Evolutionary conservation across 2,329 filamentous ascomycete species (phyloP), one percentile per base, ranked within the genome.

Genomic region (Penicillium sp.): DNA sequence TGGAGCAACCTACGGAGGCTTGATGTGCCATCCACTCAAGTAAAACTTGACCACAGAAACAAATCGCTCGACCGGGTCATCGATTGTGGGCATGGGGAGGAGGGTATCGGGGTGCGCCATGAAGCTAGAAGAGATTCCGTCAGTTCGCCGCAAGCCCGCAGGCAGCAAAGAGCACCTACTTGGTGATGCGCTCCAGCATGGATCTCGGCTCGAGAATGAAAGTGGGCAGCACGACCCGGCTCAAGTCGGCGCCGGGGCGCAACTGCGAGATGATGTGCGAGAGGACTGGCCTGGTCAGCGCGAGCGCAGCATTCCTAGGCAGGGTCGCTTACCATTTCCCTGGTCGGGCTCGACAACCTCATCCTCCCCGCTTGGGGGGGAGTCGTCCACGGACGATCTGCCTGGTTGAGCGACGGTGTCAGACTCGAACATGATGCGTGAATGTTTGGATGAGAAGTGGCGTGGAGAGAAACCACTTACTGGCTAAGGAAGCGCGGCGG

Each of bases 81-180:
- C 89, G 63, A 96, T 89, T 42, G 84, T 78, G 40, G 92, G 83
- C 72, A 97, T 94, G 30, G 88, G 87, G 4, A 99, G 84, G 28
- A 99, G 86, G 67, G 91, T 95, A 74, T 99, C 94, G 36, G 94
- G 94, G 70, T 99, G 94, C 64, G 92, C 95, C 94, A 99, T 99
- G 80, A 99, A 99, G 79, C 92, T 96, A 69, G 53, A 47, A 33
- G 27, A 38, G 28, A 35, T 30, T 31, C 13, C 13, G 43, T 50
- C 27, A 51, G 46, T 39, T 42, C 10, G 22, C 14, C 25, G 3
- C n/a, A 39, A 14, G 43, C 42, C 36, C 28, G 28, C 43, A 27
- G 36, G 41, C 22, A 13, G 35, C 16, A 18, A 18, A 20, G 4
- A 42, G 18, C 13, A 77, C 85, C 61, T 78, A 96, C 92, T 99